Conservation (phyloP, 345 rosid species). For the Toxicodendron radicans region DNA sequence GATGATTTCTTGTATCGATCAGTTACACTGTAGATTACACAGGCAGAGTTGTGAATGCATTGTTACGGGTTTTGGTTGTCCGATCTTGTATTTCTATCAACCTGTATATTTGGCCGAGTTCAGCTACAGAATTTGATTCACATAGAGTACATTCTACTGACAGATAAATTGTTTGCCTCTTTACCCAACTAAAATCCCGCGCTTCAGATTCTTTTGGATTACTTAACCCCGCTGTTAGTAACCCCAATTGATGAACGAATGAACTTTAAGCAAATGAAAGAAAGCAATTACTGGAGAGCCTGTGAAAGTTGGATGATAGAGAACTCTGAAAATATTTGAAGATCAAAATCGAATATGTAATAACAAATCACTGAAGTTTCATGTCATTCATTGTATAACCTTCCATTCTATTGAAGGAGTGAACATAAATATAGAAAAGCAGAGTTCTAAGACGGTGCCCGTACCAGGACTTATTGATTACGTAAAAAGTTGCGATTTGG, state of each 20-base stretch:
- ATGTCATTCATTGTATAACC: too few species aligned
- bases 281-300: too few species aligned
- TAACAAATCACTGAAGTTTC: too few species aligned
- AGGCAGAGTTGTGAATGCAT: conserved; percentile 23
- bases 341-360: too few species aligned
- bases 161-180: neutral
- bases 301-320: too few species aligned
- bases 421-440: too few species aligned
- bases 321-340: too few species aligned
- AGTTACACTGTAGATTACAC: conserved; percentile 24
- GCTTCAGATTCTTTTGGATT: neutral
- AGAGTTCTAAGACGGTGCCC: too few species aligned
- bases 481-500: neutral
- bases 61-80: conserved; percentile 9
- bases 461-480: too few species aligned
- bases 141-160: neutral
- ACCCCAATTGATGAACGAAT: neutral
- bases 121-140: conserved; percentile 1
- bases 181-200: neutral
- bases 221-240: too few species aligned
- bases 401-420: too few species aligned
- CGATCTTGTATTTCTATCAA: conserved; percentile 9
- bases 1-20: conserved; percentile 9
- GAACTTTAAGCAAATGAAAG: neutral
- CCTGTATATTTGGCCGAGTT: neutral